Percentiles rank a stretch among this genome's conserved stretches.
Evolutionary conservation across 2,329 filamentous ascomycete species (phyloP).

Genomic region (Cladophialophora exuberans): DNA sequence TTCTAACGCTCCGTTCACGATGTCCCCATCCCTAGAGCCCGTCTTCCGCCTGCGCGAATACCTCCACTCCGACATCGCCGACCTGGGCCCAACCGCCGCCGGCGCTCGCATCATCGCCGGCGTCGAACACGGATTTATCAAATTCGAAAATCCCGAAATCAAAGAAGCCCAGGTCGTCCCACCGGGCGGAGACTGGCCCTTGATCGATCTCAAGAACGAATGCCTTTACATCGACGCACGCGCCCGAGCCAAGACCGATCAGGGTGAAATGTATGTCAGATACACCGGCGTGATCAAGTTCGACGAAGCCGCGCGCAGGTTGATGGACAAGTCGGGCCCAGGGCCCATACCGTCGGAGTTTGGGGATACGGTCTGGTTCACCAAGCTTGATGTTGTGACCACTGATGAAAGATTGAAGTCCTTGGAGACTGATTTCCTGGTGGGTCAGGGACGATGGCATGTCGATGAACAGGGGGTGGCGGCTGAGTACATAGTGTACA

Average conservation of each 20-base stretch:
- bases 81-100: too few species aligned
- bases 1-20: too few species aligned
- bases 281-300: conserved; percentile 3
- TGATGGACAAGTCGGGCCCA: neutral
- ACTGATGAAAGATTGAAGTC: conserved; percentile 6
- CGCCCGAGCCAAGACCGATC: conserved; percentile 5
- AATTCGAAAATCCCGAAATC: neutral
- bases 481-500: conserved; percentile 13
- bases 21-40: too few species aligned
- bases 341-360: neutral
- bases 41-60: too few species aligned
- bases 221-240: conserved; percentile 7
- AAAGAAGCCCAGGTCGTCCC: conserved; percentile 4
- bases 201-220: neutral
- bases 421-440: conserved; percentile 4
- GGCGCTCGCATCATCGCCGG: conserved; percentile 5
- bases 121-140: conserved; percentile 4
- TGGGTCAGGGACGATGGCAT: conserved; percentile 13
- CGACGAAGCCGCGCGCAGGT: neutral
- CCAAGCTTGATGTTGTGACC: conserved; percentile 1
- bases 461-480: conserved; percentile 5
- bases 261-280: conserved; percentile 6
- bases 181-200: conserved; percentile 9
- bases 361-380: conserved; percentile 10
- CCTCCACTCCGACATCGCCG: too few species aligned